Evolutionary conservation across 225 moss, liverwort and hornwort species (phyloP), one percentile per base, ranked within the genome.

Genomic region (Anthoceros angustus): DNA sequence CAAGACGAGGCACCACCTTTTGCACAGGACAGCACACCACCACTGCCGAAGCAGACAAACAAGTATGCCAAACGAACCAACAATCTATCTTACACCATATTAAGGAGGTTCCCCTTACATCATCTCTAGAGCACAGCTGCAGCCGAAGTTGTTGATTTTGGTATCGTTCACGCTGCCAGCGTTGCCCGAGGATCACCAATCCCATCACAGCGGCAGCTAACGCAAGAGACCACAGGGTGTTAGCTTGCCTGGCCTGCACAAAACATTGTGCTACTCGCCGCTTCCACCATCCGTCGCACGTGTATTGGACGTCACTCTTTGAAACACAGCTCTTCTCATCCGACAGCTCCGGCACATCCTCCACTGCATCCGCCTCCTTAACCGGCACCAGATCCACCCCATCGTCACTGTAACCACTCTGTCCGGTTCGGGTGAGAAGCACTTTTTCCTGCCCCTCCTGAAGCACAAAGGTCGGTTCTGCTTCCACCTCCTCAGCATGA

Each of bases 121-220:
- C 95, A 76, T 95, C 95, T 72, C 85, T 91, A 38, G 86, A 76
- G 64, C 80, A 83, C 41, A 95, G 88, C 76, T 91, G 86, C 79
- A 91, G 72, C 39, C 91, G 88, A 46, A 95, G 91, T 76, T 88
- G 91, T 70, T 88, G 78, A 63, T 95, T 91, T 72, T 95, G 88
- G 66, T 78, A 88, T 43, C 95, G 86, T 74, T 95, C 91, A 63
- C 86, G 84, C 74, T 95, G 95, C 95, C 95, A 95, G 67, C 91
- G 88, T 66, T 95, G 91, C 63, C 95, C 95, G 50, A 95, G 83
- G 71, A 95, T 91, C 61, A 88, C 85, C 48, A 95, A 75, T 50
- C 95, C 95, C 91, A 91, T 91, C 71, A 95, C 91, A 55, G 95
- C 88, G 0, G 91, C 95, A 55, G 95, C 95, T 55, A 95, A 74